Evolutionary conservation across 148 eudicot genomes (phyloP).

Genomic region (Chenopodium album): DNA sequence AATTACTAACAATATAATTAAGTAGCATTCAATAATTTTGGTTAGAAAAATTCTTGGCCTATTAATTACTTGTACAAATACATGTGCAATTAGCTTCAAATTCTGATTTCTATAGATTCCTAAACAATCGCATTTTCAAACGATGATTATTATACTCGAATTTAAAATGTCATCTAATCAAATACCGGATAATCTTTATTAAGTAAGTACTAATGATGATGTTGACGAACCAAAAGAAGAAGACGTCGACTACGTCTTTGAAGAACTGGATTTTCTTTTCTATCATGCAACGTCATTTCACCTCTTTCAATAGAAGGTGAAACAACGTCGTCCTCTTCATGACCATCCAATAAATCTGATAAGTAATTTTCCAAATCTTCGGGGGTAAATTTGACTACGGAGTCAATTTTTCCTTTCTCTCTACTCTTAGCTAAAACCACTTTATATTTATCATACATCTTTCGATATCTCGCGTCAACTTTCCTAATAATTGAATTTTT

Average conservation of each 20-base stretch:
- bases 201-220: slow-evolving; percentile 1
- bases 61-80: neutral
- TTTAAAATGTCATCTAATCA: no score
- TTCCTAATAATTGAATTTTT: slow-evolving; percentile 45
- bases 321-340: slow-evolving; percentile 18
- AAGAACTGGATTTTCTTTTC: slow-evolving; percentile 2
- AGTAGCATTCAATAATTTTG: neutral
- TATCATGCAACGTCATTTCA: neutral
- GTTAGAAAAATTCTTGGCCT: neutral
- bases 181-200: no score
- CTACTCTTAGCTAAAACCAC: slow-evolving; percentile 24
- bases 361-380: slow-evolving; percentile 73
- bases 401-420: slow-evolving; percentile 31
- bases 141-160: no score
- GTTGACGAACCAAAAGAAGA: slow-evolving; percentile 25
- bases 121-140: no score
- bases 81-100: neutral
- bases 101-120: neutral
- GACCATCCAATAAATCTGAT: slow-evolving; percentile 46
- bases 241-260: slow-evolving; percentile 32
- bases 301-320: neutral
- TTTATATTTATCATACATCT: slow-evolving; percentile 41
- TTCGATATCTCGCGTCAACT: slow-evolving; percentile 42
- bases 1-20: no score
- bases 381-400: slow-evolving; percentile 59